Base-by-base conservation (phyloP, 2,329 filamentous ascomycete genomes). In the Fusarium sublunatum region DNA sequence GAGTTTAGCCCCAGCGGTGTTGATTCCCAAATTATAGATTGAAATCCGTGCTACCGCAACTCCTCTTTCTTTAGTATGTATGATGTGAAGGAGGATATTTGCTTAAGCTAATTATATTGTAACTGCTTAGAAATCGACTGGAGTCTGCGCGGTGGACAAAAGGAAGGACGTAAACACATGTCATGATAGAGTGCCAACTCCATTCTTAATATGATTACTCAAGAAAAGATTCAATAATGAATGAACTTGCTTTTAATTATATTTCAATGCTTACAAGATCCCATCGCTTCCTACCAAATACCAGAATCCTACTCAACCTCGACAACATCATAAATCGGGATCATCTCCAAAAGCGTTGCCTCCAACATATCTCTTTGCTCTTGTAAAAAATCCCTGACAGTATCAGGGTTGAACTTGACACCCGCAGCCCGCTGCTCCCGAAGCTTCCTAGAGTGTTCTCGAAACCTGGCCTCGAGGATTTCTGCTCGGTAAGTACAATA, bases 381-480 rank as follows among this genome's bases (percentile, higher is more conserved):
- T 15, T 52, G 32, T 5, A 73, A 43, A 29, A 63, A 73, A 12
- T 36, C 44, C 39, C 43, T 58, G 7, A 58, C 59, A 7, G 35
- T 59, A 2, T 46, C 34, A 6, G 61, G 51, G 25, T 69, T 55
- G 44, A 70, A 72, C 28, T 31, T 51, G 15, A 58, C 25, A 31
- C 58, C 52, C 3, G 40, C 50, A 5, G 28, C 51, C 55, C 63
- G 51, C 2, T 54, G 49, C 35, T 59, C 34, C 2, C 61, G 52
- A 36, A 64, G 49, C 34, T 59, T 55, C 41, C 56, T 60, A 8
- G 46, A 44, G 19, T 62, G 53, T 10, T 53, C 60, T 8, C 70
- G 57, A 26, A 75, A 57, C 1, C 86, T 82, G 70, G 88, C 84
- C 70, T 88, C 83, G 13, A 89, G 75, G 81, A 15, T 45, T 1